Base-by-base conservation (phyloP, 257 asterid species). In the Solanum raphanifolium region DNA sequence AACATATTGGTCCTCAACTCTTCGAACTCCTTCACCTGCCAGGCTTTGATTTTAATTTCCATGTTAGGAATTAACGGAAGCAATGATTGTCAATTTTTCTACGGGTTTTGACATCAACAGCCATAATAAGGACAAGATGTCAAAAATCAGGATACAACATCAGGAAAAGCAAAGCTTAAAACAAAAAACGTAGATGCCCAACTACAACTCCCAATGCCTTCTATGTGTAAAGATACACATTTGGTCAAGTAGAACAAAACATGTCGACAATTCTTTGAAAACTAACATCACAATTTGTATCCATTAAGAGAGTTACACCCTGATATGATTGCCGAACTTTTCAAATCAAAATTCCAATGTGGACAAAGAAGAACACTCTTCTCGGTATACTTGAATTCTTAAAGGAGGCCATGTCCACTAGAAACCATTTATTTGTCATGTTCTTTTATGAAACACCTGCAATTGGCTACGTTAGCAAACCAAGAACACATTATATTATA, bases 1-100 rank as follows among this genome's bases (percentile, higher is more conserved):
- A 90, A 86, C 87, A 93, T 91, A 85, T 82, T 91, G 88, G 91
- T 89, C 94, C 91, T 90, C 43, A 92, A 90, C 81, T 90, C 93
- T 91, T 94, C 98, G 91, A 94, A 89, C 90, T 91, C 95, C 87
- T 86, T 84, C 93, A 95, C 98, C 98, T 96, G 98, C 86, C 90
- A 94, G 86, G 89, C 93, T 91, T 90, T 86, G 90, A 88, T 89
- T 91, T 92, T 93, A 91, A 92, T 92, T 87, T 90, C 91, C 87
- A 88, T 41, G 92, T 90, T 90, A 92, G 91, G 76, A 91, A 90
- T 89, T 89, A 91, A 92, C 46, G 86, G 89, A 87, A 89, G 83
- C 55, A 84, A 66, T 52, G 60, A 69, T 43, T 65, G 23, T 43
- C 66, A 43, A 74, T 86, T 85, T 86, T 25, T 21, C 46, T 34